A percentile compares a stretch with the other conserved stretches of the same genome.
Conservation (phyloP, 345 rosid genomes). For the Cardamine chenopodiifolia region DNA sequence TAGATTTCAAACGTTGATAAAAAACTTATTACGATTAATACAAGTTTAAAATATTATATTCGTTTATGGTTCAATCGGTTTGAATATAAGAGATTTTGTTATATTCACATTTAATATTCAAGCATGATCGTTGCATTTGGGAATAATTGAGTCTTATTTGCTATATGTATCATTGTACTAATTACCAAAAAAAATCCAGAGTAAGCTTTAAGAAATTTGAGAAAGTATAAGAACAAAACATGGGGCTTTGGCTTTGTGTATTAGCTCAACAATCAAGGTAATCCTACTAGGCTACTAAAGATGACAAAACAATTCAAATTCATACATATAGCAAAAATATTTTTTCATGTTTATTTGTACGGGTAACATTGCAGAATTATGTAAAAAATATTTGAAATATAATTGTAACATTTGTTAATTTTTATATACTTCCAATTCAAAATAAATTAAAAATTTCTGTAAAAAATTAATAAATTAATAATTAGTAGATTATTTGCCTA, state of each 20-base stretch:
- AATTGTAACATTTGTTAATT: too few species aligned
- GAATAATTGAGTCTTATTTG: neutral
- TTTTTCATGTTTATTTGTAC: neutral
- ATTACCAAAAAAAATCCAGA: neutral
- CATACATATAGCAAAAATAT: neutral
- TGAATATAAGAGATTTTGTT: neutral
- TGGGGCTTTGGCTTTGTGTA: slow-evolving; percentile 1
- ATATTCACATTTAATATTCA: slow-evolving; percentile 9
- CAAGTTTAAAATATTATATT: neutral
- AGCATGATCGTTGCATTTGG: neutral
- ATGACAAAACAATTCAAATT: neutral
- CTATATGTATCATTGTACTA: neutral
- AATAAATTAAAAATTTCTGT: too few species aligned
- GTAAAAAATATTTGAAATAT: too few species aligned
- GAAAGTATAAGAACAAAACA: neutral
- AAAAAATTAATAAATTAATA: too few species aligned
- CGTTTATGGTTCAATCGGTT: neutral
- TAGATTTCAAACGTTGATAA: neutral
- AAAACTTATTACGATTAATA: neutral
- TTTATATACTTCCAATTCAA: too few species aligned
- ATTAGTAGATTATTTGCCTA: too few species aligned
- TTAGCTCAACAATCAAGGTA: neutral
- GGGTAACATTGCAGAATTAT: neutral
- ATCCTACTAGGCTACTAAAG: neutral
- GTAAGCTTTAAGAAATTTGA: neutral